Base-by-base conservation (phyloP, 495 filamentous ascomycete genomes). In the Penicillium pancosmium region DNA sequence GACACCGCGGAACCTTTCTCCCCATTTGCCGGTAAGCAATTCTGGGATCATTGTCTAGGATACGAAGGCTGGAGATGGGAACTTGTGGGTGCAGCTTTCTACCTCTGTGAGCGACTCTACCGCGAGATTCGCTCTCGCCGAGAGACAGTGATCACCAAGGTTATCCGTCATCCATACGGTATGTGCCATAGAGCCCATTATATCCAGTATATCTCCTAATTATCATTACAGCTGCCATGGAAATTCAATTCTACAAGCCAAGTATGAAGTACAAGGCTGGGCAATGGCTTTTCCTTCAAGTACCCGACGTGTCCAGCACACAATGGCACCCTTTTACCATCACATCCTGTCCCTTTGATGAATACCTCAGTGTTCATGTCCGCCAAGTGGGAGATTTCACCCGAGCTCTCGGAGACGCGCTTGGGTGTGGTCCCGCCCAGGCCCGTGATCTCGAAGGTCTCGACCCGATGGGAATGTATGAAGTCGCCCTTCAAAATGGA, bases 261-360 rank as follows among this genome's bases (percentile, higher is more conserved):
- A 91, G 88, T 59, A 96, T 99, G 89, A 92, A 88, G 65, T 99
- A 99, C 84, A 97, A 97, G 81, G 86, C 95, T 21, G 94, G 94
- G 36, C 94, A 99, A 73, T 99, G 93, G 91, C 84, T 98, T 18
- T 97, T 98, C 78, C 78, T 99, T 54, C 92, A 98, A 73, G 86
- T 96, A 10, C 94, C 94, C 2, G 85, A 89, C 5, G 86, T 99
- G 41, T 95, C 91, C 53, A 83, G 78, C 56, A 86, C 88, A 61
- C 93, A 99, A 78, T 99, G 94, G 94, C 94, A 99, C 75, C 94
- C 94, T 15, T 99, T 98, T 73, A 99, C 94, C 70, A 99, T 99
- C 77, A 99, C 94, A 11, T 98, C 95, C 51, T 98, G 95, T 74
- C 94, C 95, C 23, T 92, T 90, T 66, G 94, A 99, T 63, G 87